phyloP scores from a whole-genome alignment of 345 rosid genomes.

The Punica granatum region DNA sequence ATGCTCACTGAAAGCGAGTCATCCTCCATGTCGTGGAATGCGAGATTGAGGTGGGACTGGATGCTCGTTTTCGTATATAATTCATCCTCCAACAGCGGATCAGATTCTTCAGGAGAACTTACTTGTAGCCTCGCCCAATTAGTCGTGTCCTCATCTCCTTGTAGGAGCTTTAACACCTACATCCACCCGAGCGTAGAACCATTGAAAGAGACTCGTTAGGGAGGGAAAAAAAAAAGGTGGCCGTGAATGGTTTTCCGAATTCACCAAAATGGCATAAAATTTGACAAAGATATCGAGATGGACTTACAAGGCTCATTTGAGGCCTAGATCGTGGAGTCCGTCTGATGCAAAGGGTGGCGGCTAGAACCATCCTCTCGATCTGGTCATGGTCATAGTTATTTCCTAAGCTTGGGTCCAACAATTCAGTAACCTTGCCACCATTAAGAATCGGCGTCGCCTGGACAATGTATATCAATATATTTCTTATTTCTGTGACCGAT shows the following conservation, averaged over 20 bases:
- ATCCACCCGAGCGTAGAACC: not conserved
- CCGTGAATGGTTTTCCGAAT: not conserved
- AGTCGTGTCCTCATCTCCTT: conserved; percentile 41
- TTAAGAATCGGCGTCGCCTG: conserved; percentile 84
- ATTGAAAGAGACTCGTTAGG: not conserved
- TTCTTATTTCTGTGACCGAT: not conserved
- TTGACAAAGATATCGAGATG: not conserved
- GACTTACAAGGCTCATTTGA: conserved; percentile 61
- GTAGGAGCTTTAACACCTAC: conserved; percentile 72
- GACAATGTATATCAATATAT: not conserved
- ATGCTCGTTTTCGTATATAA: conserved; percentile 42
- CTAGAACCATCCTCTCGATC: conserved; percentile 72
- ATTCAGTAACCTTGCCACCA: conserved; percentile 47
- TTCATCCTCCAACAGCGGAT: conserved; percentile 40
- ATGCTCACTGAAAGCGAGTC: conserved; percentile 66
- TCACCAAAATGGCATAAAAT: not conserved
- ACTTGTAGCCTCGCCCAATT: conserved; percentile 62
- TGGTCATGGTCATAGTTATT: conserved; percentile 30
- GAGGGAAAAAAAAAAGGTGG: not conserved
- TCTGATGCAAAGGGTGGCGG: conserved; percentile 76
- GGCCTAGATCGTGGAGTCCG: conserved; percentile 69
- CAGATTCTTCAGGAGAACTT: conserved; percentile 32
- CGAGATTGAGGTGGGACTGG: conserved; percentile 77
- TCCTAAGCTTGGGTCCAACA: conserved; percentile 52
- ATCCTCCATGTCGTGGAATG: conserved; percentile 66